phyloP scores from a whole-genome alignment of 2,329 filamentous ascomycete genomes.

The Gliomastix tumulicola region DNA sequence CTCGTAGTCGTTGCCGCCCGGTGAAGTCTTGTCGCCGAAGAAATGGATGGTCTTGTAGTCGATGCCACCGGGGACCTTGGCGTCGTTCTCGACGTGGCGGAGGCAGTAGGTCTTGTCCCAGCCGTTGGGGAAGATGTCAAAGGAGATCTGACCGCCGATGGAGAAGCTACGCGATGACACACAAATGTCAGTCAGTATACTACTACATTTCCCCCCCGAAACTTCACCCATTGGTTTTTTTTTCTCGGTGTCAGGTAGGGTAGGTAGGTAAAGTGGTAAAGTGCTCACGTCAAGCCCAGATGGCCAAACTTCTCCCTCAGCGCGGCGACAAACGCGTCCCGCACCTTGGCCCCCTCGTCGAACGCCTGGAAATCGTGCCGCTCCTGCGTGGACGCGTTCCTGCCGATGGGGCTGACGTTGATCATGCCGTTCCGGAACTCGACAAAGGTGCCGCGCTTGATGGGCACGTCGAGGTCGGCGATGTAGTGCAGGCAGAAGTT shows the following conservation, averaged over 20 bases:
- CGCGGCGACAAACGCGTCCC: conserved; percentile 67
- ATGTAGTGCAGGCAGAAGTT: conserved; percentile 75
- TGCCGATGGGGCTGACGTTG: conserved; percentile 76
- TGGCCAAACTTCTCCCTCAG: conserved; percentile 78
- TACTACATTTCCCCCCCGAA: too few relatives aligned
- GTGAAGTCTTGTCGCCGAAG: conserved; percentile 92
- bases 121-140: conserved; percentile 92
- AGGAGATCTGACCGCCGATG: conserved; percentile 95
- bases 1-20: conserved; percentile 93
- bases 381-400: conserved; percentile 78
- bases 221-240: too few relatives aligned
- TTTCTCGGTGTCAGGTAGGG: neutral
- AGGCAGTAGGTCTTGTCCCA: conserved; percentile 99
- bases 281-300: conserved; percentile 71
- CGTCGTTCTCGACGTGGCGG: conserved; percentile 76
- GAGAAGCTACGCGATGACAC: conserved; percentile 64
- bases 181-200: too few relatives aligned
- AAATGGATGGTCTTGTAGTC: conserved; percentile 89
- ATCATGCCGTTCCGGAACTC: conserved; percentile 92
- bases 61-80: conserved; percentile 60
- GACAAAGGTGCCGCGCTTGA: conserved; percentile 79
- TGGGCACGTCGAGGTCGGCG: conserved; percentile 73
- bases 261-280: neutral
- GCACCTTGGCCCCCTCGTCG: conserved; percentile 70
- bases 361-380: conserved; percentile 75